These are phyloP conservation scores for Penicillium janthinellum DNA, from an alignment of 2,329 filamentous ascomycete species.

Conservation along the genomic window DNA sequence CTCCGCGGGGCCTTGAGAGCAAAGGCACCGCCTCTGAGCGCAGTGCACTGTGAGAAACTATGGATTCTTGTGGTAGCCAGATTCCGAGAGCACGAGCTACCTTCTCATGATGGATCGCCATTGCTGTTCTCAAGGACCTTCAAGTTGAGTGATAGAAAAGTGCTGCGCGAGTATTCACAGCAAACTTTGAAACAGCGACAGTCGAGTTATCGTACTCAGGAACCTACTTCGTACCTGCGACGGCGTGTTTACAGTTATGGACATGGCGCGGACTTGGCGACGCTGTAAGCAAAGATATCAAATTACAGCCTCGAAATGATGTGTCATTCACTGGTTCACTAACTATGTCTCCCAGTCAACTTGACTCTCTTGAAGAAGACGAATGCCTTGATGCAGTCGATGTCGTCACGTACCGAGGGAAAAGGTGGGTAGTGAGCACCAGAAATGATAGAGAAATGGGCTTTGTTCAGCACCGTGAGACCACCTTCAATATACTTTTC, in stretches of 20 bases:
- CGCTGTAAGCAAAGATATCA: neutral
- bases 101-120: neutral
- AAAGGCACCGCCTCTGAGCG: neutral
- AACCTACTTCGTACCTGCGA: neutral
- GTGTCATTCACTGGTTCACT: neutral
- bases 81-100: neutral
- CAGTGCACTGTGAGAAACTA: neutral
- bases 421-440: neutral
- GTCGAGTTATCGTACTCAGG: neutral
- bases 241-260: conserved; percentile 1
- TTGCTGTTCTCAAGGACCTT: neutral
- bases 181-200: conserved; percentile 2
- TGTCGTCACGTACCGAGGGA: neutral
- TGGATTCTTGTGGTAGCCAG: neutral
- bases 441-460: neutral
- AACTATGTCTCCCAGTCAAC: neutral
- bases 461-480: neutral
- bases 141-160: neutral
- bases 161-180: neutral
- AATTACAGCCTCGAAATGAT: neutral
- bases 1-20: neutral
- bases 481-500: neutral
- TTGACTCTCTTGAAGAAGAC: neutral
- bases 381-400: neutral
- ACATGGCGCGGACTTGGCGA: neutral